Evolutionary conservation across 306 rosid genomes (phyloP), one percentile per base, ranked within the genome.

Genomic region (Gastrolobium bilobum): DNA sequence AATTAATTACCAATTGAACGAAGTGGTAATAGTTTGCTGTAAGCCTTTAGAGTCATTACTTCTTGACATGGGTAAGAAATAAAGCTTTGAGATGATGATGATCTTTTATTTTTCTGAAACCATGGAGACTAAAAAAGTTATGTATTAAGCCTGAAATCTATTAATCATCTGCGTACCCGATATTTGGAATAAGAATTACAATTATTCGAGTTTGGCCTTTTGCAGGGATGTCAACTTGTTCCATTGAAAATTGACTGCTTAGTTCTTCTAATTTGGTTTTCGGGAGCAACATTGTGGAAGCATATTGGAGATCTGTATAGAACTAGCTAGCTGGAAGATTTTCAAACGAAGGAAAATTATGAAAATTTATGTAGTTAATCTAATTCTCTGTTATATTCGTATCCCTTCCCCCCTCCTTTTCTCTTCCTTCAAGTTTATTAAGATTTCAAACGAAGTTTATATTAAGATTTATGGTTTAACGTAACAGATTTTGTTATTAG

Each of bases 191-290:
- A 40, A 54, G 35, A 30, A 20, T 31, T 15, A 63, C 2, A 34
- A 7, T 31, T 54, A n/a, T 62, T 44, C 3, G 26, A 26, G 5
- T 71, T 58, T 73, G 77, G 54, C 39, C 9, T 72, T 73, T 83
- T 84, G 70, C 73, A 74, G 81, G 78, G 42, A 59, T 73, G 11
- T 79, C 56, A 60, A 13, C 35, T 33, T 11, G 73, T 50, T 73
- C 50, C 5, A 29, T 11, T 4, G 40, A 57, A 63, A 38, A 69
- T 6, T 46, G 62, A 35, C 56, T 48, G 29, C 3, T 61, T 35
- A 71, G 68, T 7, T 10, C 47, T 42, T 50, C 71, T 50, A 26
- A 14, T 64, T 65, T 39, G 10, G 46, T 65, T 59, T 64, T 51
- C 42, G 68, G 79, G 50, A 74, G 74, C 62, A 83, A 42, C 39